phyloP scores from a whole-genome alignment of 805 yeast genomes.

The Wickerhamomyces xylosicus region DNA sequence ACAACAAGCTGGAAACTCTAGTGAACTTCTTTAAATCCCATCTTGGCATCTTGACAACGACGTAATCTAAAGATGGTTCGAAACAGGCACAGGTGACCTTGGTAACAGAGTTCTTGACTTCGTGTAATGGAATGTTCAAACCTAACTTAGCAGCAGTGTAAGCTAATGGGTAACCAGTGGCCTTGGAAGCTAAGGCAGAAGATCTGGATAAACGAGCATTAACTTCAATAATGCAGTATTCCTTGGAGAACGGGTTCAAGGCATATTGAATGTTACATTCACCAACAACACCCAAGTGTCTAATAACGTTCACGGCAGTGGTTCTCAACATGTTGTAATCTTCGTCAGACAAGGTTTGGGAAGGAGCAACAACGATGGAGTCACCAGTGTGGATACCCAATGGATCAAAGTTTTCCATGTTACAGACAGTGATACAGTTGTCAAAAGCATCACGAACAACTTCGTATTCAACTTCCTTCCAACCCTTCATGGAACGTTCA shows the following conservation, averaged over 20 bases:
- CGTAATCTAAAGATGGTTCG: conserved; percentile 95
- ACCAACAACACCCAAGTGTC: conserved; percentile 98
- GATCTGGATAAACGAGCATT: conserved; percentile 97
- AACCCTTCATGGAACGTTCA: conserved; percentile 96
- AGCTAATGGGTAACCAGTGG: conserved; percentile 97
- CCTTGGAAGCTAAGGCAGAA: conserved; percentile 98
- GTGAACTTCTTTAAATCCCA: conserved; percentile 97
- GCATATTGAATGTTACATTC: conserved; percentile 98
- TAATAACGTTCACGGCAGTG: conserved; percentile 92
- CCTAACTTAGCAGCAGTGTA: conserved; percentile 97
- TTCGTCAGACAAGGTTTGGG: conserved; percentile 93
- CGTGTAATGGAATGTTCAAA: conserved; percentile 82
- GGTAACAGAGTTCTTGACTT: conserved; percentile 88
- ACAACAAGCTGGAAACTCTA: conserved; percentile 76
- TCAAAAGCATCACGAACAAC: conserved; percentile 96
- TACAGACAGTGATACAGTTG: conserved; percentile 97
- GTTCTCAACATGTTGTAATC: conserved; percentile 97
- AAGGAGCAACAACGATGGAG: conserved; percentile 97
- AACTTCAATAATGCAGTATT: conserved; percentile 95
- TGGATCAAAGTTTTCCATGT: conserved; percentile 98
- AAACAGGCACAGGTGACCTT: conserved; percentile 91
- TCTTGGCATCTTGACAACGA: conserved; percentile 95
- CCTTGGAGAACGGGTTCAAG: conserved; percentile 84
- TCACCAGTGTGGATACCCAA: conserved; percentile 98
- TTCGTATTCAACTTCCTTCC: conserved; percentile 98